phyloP scores from a whole-genome alignment of 129 eudicot genomes.

The Cynara cardunculus region DNA sequence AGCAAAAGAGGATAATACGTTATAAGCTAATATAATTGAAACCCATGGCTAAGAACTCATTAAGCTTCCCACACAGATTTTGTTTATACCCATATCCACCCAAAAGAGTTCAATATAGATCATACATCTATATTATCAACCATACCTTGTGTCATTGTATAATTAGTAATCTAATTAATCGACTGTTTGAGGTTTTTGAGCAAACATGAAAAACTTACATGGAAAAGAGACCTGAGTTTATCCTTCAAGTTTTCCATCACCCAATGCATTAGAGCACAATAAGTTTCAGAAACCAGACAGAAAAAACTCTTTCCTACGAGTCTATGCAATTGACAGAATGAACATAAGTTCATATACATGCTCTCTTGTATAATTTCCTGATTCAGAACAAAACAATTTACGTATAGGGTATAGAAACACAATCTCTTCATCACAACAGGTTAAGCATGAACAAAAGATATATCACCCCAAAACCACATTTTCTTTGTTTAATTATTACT shows the following conservation, averaged over 20 bases:
- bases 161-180: neutral
- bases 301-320: slow-evolving; percentile 21
- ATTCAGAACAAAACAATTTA: slow-evolving; percentile 13
- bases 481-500: slow-evolving; percentile 15
- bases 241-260: slow-evolving; percentile 22
- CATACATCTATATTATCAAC: neutral
- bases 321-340: slow-evolving; percentile 4
- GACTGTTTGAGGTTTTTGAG: neutral
- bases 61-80: neutral
- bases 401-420: neutral
- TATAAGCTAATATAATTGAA: neutral
- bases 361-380: slow-evolving; percentile 21
- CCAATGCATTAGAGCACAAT: slow-evolving; percentile 15
- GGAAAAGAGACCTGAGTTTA: slow-evolving; percentile 25
- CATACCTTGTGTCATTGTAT: neutral
- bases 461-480: slow-evolving; percentile 13
- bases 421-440: slow-evolving; percentile 16
- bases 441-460: slow-evolving; percentile 11
- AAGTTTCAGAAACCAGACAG: slow-evolving; percentile 22
- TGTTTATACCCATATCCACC: neutral
- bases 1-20: neutral
- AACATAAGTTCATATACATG: slow-evolving; percentile 17
- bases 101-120: neutral
- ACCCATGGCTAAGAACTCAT: neutral
- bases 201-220: slow-evolving; percentile 26